phyloP scores from a whole-genome alignment of 1,284 basidiomycete species.

The Takashimella tepidaria region DNA sequence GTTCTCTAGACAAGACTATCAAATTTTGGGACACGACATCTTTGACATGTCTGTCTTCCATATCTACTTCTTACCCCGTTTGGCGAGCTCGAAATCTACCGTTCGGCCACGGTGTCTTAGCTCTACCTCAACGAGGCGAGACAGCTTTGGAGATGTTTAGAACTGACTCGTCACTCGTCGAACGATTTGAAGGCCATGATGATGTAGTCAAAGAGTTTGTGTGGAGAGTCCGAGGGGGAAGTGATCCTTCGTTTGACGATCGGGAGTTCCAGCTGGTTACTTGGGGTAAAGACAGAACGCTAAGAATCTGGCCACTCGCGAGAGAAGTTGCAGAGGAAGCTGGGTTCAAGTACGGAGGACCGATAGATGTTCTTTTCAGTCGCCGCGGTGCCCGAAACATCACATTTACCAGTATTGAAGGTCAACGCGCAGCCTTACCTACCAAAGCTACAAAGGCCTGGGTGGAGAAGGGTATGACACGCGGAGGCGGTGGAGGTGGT shows the following conservation, averaged over 20 bases:
- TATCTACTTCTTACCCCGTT: slow-evolving; percentile 78
- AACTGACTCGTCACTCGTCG: slow-evolving; percentile 49
- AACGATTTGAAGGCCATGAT: slow-evolving; percentile 78
- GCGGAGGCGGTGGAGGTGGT: slow-evolving; percentile 31
- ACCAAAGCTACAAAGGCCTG: slow-evolving; percentile 8
- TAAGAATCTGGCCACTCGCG: slow-evolving; percentile 86
- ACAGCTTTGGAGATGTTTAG: slow-evolving; percentile 80
- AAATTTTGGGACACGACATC: slow-evolving; percentile 66
- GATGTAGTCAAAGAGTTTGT: slow-evolving; percentile 98
- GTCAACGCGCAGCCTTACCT: not conserved
- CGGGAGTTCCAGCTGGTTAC: slow-evolving; percentile 88
- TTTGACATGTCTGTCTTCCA: slow-evolving; percentile 52
- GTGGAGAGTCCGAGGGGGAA: slow-evolving; percentile 66
- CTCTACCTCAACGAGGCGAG: slow-evolving; percentile 83
- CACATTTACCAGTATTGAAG: slow-evolving; percentile 35
- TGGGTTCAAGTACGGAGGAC: slow-evolving; percentile 52
- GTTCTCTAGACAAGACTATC: slow-evolving; percentile 86
- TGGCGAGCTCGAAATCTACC: slow-evolving; percentile 91
- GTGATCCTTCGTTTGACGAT: slow-evolving; percentile 53
- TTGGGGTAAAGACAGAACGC: slow-evolving; percentile 91
- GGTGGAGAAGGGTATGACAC: slow-evolving; percentile 43
- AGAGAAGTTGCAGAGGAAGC: slow-evolving; percentile 52
- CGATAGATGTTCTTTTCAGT: slow-evolving; percentile 52
- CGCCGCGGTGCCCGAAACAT: slow-evolving; percentile 47
- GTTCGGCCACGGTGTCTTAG: slow-evolving; percentile 84